Conservation (phyloP, 805 yeast species). For the Priceomyces haplophilus region DNA sequence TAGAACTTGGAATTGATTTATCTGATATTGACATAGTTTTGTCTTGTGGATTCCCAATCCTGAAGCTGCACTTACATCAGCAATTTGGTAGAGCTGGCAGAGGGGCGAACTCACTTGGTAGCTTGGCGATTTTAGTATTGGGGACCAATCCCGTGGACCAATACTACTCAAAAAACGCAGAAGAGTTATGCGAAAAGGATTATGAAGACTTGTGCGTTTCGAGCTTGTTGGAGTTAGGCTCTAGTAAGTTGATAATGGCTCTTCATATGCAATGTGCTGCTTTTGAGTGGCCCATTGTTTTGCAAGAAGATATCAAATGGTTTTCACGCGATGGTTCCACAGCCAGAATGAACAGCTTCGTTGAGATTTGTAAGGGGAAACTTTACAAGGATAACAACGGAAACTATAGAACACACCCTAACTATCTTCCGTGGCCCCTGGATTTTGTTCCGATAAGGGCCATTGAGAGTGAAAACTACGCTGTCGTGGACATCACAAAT, state of each 20-base stretch:
- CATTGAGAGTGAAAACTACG: slow-evolving; percentile 74
- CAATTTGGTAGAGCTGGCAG: slow-evolving; percentile 98
- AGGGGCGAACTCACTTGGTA: slow-evolving; percentile 63
- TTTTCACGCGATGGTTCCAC: slow-evolving; percentile 42
- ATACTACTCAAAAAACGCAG: slow-evolving; percentile 70
- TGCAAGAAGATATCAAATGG: slow-evolving; percentile 52
- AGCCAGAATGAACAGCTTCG: slow-evolving; percentile 16
- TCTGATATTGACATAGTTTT: slow-evolving; percentile 90
- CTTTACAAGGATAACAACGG: slow-evolving; percentile 33
- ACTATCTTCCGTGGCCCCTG: slow-evolving; percentile 80
- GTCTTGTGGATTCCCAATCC: slow-evolving; percentile 88
- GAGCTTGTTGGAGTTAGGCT: slow-evolving; percentile 31
- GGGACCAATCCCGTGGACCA: slow-evolving; percentile 85
- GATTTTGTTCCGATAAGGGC: slow-evolving; percentile 76
- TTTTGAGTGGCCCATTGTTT: slow-evolving; percentile 66
- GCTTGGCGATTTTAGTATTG: slow-evolving; percentile 80
- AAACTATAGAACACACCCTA: slow-evolving; percentile 31
- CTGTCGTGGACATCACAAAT: slow-evolving; percentile 87
- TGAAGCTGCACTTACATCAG: slow-evolving; percentile 85
- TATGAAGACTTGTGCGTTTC: slow-evolving; percentile 43
- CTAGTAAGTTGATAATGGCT: slow-evolving; percentile 52
- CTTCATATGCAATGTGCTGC: slow-evolving; percentile 95
- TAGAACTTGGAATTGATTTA: slow-evolving; percentile 93
- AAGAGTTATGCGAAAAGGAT: slow-evolving; percentile 45
- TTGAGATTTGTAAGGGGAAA: slow-evolving; percentile 34